These are phyloP conservation scores for Epichloe sylvatica DNA, from an alignment of 2,329 filamentous ascomycete genomes.

Conservation along the genomic window DNA sequence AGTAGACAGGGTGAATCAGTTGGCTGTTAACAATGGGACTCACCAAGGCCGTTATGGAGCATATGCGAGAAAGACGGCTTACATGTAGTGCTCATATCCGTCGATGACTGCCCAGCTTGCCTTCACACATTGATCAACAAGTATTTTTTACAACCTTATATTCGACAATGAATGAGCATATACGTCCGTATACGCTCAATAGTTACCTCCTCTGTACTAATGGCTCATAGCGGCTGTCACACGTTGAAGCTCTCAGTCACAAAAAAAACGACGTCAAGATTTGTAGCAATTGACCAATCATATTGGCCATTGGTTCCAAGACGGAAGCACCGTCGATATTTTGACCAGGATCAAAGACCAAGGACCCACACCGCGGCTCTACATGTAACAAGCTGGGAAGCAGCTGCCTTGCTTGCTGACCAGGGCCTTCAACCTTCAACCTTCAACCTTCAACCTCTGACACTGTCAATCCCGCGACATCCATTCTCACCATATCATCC, in stretches of 20 bases:
- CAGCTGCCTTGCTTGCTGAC: not conserved
- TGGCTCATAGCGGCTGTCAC: too few species aligned
- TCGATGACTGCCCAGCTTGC: slow-evolving; percentile 25
- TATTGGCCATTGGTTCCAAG: not conserved
- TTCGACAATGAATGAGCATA: slow-evolving; percentile 17
- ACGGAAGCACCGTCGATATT: not conserved
- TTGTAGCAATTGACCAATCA: not conserved
- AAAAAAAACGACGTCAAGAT: too few species aligned
- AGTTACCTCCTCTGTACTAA: too few species aligned
- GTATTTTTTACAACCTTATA: slow-evolving; percentile 45
- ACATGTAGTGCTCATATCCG: slow-evolving; percentile 26
- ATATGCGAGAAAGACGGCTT: not conserved
- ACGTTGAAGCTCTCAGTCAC: too few species aligned
- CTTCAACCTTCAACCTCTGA: too few species aligned
- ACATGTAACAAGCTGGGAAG: not conserved
- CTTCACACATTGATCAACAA: slow-evolving; percentile 27
- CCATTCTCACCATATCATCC: too few species aligned
- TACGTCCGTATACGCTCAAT: too few species aligned
- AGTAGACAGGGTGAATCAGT: too few species aligned
- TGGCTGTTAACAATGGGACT: not conserved
- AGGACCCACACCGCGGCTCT: not conserved
- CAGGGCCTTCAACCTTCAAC: too few species aligned
- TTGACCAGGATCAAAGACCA: not conserved
- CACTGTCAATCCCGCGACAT: not conserved
- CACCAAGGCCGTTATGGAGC: not conserved